Conservation (phyloP, 164 flowering plant genomes). For the Nymphaea colorata region DNA sequence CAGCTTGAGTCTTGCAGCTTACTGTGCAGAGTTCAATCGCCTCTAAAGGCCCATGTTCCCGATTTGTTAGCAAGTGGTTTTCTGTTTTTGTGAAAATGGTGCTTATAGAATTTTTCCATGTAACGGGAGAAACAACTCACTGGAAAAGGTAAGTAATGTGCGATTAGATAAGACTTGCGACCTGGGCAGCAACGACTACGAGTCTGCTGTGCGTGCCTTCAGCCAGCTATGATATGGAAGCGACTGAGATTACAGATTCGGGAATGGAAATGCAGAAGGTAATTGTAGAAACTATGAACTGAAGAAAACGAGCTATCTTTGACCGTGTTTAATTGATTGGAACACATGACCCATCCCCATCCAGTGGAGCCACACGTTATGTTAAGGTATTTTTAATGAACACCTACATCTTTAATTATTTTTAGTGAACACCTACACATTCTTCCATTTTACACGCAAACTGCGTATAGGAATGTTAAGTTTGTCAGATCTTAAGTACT, state of each 20-base stretch:
- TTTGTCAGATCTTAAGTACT: too few relatives aligned
- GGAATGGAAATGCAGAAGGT: constrained; percentile 16
- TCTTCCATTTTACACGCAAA: too few relatives aligned
- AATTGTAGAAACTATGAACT: constrained; percentile 34
- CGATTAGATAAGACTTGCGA: neutral
- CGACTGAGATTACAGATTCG: neutral
- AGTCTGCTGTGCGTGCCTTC: neutral
- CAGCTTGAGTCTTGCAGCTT: constrained; percentile 82
- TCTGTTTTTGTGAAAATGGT: constrained; percentile 46
- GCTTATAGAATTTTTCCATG: constrained; percentile 42
- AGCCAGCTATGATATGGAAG: neutral
- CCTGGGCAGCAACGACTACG: neutral
- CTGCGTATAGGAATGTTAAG: too few relatives aligned
- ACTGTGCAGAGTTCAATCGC: constrained; percentile 35
- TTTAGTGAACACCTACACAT: too few relatives aligned
- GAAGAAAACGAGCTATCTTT: constrained; percentile 34
- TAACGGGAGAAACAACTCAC: constrained; percentile 59
- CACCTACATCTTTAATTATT: too few relatives aligned
- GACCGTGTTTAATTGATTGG: constrained; percentile 64
- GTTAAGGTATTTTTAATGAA: too few relatives aligned
- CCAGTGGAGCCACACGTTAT: too few relatives aligned
- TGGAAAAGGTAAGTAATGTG: constrained; percentile 3
- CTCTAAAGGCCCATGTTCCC: constrained; percentile 62
- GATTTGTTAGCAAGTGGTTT: constrained; percentile 74
- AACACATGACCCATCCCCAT: too few relatives aligned